These are phyloP conservation scores for Polyporus tsugae DNA, from an alignment of 1,284 basidiomycete genomes.

Conservation along the genomic window DNA sequence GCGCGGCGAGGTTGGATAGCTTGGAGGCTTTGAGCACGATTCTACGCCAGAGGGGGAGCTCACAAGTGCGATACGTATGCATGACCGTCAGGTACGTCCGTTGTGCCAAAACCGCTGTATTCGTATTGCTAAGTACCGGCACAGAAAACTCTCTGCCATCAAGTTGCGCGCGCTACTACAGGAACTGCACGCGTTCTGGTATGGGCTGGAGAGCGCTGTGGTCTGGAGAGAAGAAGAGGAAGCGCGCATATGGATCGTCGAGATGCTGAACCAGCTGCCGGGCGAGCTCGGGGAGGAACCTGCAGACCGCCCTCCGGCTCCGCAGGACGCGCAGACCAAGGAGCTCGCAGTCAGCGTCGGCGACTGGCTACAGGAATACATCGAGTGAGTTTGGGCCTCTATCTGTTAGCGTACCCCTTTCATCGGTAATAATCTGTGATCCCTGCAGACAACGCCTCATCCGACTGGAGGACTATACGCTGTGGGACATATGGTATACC, in stretches of 20 bases:
- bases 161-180: slow-evolving; percentile 52
- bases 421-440: not conserved
- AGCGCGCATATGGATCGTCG: slow-evolving; percentile 47
- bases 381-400: slow-evolving; percentile 50
- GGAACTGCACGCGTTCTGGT: slow-evolving; percentile 50
- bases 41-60: slow-evolving; percentile 52
- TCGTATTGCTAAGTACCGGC: not conserved
- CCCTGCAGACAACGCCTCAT: slow-evolving; percentile 49
- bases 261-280: slow-evolving; percentile 38
- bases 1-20: slow-evolving; percentile 23
- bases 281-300: slow-evolving; percentile 5
- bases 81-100: slow-evolving; percentile 53
- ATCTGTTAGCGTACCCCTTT: not conserved
- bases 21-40: slow-evolving; percentile 46
- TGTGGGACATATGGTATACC: slow-evolving; percentile 81
- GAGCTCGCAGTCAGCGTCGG: slow-evolving; percentile 37
- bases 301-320: slow-evolving; percentile 7
- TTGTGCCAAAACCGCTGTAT: not conserved
- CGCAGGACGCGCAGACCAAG: slow-evolving; percentile 19
- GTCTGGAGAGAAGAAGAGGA: slow-evolving; percentile 46
- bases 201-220: slow-evolving; percentile 26
- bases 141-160: slow-evolving; percentile 54
- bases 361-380: slow-evolving; percentile 58
- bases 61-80: slow-evolving; percentile 53
- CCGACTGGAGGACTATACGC: slow-evolving; percentile 55